These are phyloP conservation scores for Poronia punctata DNA, from an alignment of 495 filamentous ascomycete genomes.

Conservation along the genomic window DNA sequence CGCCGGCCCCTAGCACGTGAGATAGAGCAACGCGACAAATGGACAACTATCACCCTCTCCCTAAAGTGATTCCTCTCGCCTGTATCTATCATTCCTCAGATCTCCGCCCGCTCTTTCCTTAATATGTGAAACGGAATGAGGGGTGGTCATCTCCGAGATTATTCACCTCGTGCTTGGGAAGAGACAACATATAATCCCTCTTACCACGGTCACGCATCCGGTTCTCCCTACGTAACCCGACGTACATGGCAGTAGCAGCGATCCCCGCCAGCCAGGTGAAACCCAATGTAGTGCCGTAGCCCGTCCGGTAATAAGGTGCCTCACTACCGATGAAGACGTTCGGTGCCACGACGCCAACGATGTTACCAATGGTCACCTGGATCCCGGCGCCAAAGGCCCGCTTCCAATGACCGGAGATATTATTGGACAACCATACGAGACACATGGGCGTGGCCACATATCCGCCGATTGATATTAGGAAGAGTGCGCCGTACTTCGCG, in stretches of 20 bases:
- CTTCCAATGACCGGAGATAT: conserved; percentile 56
- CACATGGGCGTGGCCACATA: conserved; percentile 45
- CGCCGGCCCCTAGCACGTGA: too few relatives aligned
- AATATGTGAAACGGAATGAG: conserved; percentile 44
- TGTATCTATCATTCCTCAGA: too few relatives aligned
- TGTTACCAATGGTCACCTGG: conserved; percentile 51
- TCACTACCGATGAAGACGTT: conserved; percentile 39
- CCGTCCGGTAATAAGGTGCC: conserved; percentile 42
- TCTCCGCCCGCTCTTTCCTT: not conserved
- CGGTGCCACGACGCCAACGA: conserved; percentile 51
- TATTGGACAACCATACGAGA: conserved; percentile 47
- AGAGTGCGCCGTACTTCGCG: conserved; percentile 49
- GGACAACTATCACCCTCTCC: too few relatives aligned
- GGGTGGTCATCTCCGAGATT: conserved; percentile 59
- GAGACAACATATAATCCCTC: conserved; percentile 41
- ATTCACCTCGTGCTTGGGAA: conserved; percentile 38
- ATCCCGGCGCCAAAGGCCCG: conserved; percentile 49
- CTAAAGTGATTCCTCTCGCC: too few relatives aligned
- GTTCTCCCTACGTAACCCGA: conserved; percentile 46
- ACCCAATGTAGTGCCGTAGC: conserved; percentile 41
- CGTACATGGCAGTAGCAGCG: conserved; percentile 34
- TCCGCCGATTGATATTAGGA: conserved; percentile 46
- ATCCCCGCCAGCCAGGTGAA: conserved; percentile 45
- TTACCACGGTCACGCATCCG: conserved; percentile 46
- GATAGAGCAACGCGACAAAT: too few relatives aligned